These are phyloP conservation scores for Citrullus amarus DNA, from an alignment of 306 rosid genomes.

Conservation along the genomic window DNA sequence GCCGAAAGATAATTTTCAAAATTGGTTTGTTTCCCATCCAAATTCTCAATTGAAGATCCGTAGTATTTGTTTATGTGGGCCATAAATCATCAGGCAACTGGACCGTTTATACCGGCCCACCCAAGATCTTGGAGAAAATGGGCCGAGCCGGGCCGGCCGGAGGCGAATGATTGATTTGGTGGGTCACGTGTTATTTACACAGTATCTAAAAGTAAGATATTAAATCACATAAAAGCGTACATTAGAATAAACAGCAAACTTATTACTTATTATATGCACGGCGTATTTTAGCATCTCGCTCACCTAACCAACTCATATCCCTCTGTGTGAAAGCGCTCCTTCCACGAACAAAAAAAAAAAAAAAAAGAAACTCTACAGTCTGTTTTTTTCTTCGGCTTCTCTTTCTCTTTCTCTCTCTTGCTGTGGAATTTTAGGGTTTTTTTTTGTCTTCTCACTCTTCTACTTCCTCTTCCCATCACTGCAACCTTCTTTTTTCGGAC, in stretches of 20 bases:
- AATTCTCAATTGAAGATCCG: neutral
- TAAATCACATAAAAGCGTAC: slow-evolving; percentile 18
- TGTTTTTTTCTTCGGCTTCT: neutral
- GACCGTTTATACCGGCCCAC: neutral
- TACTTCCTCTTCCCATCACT: neutral
- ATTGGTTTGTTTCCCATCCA: neutral
- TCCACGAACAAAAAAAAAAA: slow-evolving; percentile 25
- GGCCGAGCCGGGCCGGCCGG: neutral
- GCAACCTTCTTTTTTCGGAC: neutral
- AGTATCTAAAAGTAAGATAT: neutral
- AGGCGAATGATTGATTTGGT: slow-evolving; percentile 1
- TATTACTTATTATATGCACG: slow-evolving; percentile 9
- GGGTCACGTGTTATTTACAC: slow-evolving; percentile 1
- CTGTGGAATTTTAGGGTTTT: slow-evolving; percentile 38
- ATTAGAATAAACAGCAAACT: slow-evolving; percentile 21
- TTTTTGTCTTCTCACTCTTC: neutral
- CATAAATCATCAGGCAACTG: neutral
- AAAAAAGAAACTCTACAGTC: slow-evolving; percentile 5
- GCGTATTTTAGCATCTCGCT: slow-evolving; percentile 32
- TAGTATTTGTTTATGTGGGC: neutral
- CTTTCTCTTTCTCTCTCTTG: slow-evolving; percentile 11
- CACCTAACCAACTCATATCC: slow-evolving; percentile 41
- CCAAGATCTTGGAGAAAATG: neutral
- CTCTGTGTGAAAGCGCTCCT: slow-evolving; percentile 38
- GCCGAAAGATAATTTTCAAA: too few species aligned